Conservation (phyloP, 2,329 filamentous ascomycete species). For the Lecanicillium sp. region DNA sequence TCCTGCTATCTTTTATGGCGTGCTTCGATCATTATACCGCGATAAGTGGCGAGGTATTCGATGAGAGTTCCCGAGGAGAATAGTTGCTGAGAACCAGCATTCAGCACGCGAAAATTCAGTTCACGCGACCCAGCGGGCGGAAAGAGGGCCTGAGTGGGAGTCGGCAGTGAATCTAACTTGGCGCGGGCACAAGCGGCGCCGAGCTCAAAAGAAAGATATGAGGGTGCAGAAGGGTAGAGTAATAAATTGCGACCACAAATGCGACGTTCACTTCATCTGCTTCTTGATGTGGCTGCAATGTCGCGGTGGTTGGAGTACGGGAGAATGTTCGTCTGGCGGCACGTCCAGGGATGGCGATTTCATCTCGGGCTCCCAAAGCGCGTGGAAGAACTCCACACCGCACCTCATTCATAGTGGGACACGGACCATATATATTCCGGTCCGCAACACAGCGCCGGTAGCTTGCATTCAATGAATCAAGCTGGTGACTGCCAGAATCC, state of each 20-base stretch:
- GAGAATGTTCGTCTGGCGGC: constrained; percentile 5
- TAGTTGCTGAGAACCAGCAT: background rate
- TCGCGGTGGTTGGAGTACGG: constrained; percentile 2
- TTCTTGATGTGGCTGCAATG: background rate
- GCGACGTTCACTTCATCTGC: background rate
- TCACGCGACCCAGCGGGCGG: constrained; percentile 12
- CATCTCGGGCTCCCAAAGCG: constrained; percentile 6
- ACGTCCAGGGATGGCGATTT: constrained; percentile 14
- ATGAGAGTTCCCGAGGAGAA: constrained; percentile 17
- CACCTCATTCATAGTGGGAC: constrained; percentile 10
- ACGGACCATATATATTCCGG: constrained; percentile 7
- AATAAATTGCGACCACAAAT: constrained; percentile 2
- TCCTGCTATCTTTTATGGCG: constrained; percentile 46
- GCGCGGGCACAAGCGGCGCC: constrained; percentile 9
- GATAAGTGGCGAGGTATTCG: constrained; percentile 21
- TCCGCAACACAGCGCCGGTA: background rate
- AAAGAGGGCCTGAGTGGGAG: constrained; percentile 7
- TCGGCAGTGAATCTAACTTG: background rate
- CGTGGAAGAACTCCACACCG: constrained; percentile 13
- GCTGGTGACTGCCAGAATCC: background rate
- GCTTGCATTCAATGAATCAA: constrained; percentile 26
- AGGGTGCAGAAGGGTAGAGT: background rate
- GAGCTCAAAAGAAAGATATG: background rate
- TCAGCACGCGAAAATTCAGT: constrained; percentile 2
- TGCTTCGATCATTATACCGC: constrained; percentile 53